phyloP scores from a whole-genome alignment of 2,329 filamentous ascomycete species.

The Bipolaris oryzae region DNA sequence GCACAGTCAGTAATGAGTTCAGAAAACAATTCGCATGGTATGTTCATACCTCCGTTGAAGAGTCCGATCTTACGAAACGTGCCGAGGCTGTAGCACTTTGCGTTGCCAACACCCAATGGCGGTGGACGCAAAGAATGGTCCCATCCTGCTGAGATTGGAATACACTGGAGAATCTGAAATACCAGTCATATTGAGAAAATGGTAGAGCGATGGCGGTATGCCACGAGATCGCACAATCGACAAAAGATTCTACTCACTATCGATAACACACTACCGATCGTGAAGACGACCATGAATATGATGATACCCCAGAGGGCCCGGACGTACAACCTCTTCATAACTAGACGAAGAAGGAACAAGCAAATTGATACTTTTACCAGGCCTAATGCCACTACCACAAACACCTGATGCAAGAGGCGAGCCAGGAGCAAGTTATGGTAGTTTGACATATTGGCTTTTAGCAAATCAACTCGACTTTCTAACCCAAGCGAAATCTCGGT shows the following conservation, averaged over 20 bases:
- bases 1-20: background rate
- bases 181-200: background rate
- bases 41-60: constrained; percentile 52
- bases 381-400: constrained; percentile 54
- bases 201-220: background rate
- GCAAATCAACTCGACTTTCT: constrained; percentile 52
- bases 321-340: constrained; percentile 43
- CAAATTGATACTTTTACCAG: constrained; percentile 57
- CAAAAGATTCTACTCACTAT: constrained; percentile 23
- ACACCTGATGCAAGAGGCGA: constrained; percentile 53
- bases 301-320: constrained; percentile 52
- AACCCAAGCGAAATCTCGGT: constrained; percentile 39
- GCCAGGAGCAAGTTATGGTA: constrained; percentile 49
- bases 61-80: constrained; percentile 55
- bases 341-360: constrained; percentile 54
- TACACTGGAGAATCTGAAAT: constrained; percentile 52
- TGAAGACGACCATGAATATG: constrained; percentile 53
- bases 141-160: constrained; percentile 55
- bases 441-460: constrained; percentile 39
- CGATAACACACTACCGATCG: constrained; percentile 53
- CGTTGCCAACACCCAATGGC: constrained; percentile 35
- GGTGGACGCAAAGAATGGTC: constrained; percentile 43
- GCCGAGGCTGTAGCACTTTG: constrained; percentile 52
- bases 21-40: too few relatives aligned
- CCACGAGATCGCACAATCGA: background rate